A percentile compares a stretch with the other conserved stretches of the same genome.
Evolutionary conservation across 305 asterid species (phyloP).

Genomic region (Solanum hybrid): DNA sequence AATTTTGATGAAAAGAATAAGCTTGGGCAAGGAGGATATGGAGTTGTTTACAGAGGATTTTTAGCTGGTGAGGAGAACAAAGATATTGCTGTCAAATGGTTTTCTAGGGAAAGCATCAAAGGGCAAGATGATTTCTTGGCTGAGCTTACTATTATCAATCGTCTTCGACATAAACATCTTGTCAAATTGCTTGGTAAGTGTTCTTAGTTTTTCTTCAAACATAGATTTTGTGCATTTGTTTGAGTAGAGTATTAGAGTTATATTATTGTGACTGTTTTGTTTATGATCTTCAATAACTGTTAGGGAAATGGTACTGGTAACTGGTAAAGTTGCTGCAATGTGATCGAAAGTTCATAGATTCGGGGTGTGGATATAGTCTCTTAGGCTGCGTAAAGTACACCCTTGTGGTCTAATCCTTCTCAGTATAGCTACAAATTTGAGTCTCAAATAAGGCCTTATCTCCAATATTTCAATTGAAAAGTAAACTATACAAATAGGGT

Average conservation of each 20-base stretch:
- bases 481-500: background rate
- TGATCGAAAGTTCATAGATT: background rate
- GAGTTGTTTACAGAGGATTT: constrained; percentile 63
- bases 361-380: too few species aligned
- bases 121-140: constrained; percentile 93
- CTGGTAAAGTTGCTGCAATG: background rate
- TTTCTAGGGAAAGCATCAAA: constrained; percentile 65
- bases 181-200: constrained; percentile 71
- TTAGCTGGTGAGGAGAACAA: constrained; percentile 31
- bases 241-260: background rate
- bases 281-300: background rate
- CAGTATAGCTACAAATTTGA: background rate
- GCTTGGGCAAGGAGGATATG: constrained; percentile 92
- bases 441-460: background rate
- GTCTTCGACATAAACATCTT: constrained; percentile 86
- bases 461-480: background rate
- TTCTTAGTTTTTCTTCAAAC: background rate
- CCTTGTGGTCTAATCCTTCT: background rate
- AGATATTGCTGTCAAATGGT: constrained; percentile 83
- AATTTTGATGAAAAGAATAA: constrained; percentile 58
- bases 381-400: too few species aligned
- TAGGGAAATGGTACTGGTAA: background rate
- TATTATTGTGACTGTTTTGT: background rate
- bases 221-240: background rate
- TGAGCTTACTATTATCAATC: constrained; percentile 85